Evolutionary conservation across 352 stramenopile species (phyloP).

Genomic region (Phytophthora agathidicida): DNA sequence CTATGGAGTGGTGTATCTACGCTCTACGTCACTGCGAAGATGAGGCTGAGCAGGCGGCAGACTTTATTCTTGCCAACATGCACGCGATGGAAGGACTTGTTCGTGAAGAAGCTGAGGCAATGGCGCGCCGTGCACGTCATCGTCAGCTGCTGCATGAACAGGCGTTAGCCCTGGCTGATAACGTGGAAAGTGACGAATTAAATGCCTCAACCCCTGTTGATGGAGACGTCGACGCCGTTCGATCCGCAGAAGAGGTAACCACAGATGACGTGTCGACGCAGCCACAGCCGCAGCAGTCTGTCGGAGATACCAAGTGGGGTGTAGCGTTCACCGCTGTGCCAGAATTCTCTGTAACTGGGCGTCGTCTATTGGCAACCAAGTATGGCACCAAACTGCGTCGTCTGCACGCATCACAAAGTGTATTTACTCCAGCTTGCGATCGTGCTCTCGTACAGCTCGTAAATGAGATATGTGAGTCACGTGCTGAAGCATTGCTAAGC

Average conservation of each 20-base stretch:
- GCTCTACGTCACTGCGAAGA: slow-evolving; percentile 84
- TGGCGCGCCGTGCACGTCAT: slow-evolving; percentile 54
- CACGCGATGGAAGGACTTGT: slow-evolving; percentile 81
- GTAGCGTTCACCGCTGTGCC: slow-evolving; percentile 85
- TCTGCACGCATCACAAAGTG: slow-evolving; percentile 67
- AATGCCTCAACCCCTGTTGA: slow-evolving; percentile 31
- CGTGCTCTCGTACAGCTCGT: slow-evolving; percentile 80
- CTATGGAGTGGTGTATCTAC: slow-evolving; percentile 90
- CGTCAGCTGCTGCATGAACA: slow-evolving; percentile 51
- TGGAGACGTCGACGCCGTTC: slow-evolving; percentile 34
- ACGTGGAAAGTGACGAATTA: slow-evolving; percentile 15
- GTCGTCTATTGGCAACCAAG: slow-evolving; percentile 73
- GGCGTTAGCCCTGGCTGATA: slow-evolving; percentile 22
- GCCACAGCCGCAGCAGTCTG: slow-evolving; percentile 24
- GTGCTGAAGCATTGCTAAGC: slow-evolving; percentile 73
- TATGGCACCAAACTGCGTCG: slow-evolving; percentile 65
- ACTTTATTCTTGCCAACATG: slow-evolving; percentile 89
- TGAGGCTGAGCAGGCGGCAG: slow-evolving; percentile 77
- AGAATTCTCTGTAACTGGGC: slow-evolving; percentile 83
- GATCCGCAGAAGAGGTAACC: slow-evolving; percentile 60
- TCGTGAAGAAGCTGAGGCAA: slow-evolving; percentile 68
- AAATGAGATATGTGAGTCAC: slow-evolving; percentile 84
- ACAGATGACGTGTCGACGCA: slow-evolving; percentile 36
- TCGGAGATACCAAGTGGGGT: slow-evolving; percentile 80
- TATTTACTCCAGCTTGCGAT: slow-evolving; percentile 75